These are phyloP conservation scores for Arbutus unedo DNA, from an alignment of 148 eudicot species.

Conservation along the genomic window DNA sequence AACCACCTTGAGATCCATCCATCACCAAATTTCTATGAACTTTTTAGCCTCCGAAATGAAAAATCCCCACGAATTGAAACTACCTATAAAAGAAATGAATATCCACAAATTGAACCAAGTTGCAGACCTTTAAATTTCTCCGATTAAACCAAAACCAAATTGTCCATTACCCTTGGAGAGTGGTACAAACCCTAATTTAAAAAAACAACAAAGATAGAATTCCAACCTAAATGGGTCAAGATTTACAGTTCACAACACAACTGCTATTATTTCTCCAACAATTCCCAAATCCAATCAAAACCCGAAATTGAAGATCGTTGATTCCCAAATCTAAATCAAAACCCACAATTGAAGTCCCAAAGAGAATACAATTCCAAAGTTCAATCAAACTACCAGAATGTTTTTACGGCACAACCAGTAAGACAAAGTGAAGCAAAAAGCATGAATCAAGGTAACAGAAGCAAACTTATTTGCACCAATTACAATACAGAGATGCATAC, in stretches of 20 bases:
- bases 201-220: neutral
- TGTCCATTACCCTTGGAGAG: neutral
- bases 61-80: neutral
- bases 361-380: neutral
- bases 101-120: slow-evolving; percentile 9
- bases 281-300: neutral
- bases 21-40: slow-evolving; percentile 15
- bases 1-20: slow-evolving; percentile 40
- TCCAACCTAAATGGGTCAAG: neutral
- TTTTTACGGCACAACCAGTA: neutral
- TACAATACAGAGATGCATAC: neutral
- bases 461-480: neutral
- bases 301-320: neutral
- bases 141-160: neutral
- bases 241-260: neutral
- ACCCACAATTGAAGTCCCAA: neutral
- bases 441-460: neutral
- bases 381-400: neutral
- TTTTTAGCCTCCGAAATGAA: neutral
- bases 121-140: neutral
- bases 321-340: neutral
- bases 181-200: neutral
- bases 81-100: neutral
- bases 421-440: neutral
- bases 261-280: neutral